Evolutionary conservation across 1,284 basidiomycete species (phyloP), one percentile per base, ranked within the genome.

Genomic region (Boletus subluridellus): DNA sequence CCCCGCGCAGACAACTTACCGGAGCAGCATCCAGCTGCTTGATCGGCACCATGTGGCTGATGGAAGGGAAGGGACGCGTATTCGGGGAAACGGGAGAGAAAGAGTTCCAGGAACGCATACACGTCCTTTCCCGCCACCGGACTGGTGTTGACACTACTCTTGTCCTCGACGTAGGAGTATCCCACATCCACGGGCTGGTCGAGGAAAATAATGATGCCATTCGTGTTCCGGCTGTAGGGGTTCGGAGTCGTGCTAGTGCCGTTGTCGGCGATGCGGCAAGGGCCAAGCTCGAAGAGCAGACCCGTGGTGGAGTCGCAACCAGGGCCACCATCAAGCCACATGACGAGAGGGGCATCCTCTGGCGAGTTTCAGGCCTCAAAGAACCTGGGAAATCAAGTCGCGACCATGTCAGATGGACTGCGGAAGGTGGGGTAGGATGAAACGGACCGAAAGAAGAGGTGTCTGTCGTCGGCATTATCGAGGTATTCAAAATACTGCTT

Each of bases 261-360:
- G 4, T 87, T 79, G 57, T 94, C 76, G 10, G 77, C 74, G 63
- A 96, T 80, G 35, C 77, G 77, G 76, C 94, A 96, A 0, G 94
- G 93, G 0, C 94, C 94, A 38, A 97, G 86, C 74, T 98, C 92
- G 63, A 94, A 86, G 35, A 94, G 77, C 17, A 94, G 79, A 21
- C 92, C 92, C 2, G 88, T 87, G 4, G 86, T 89, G n/a, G 83
- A 90, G 63, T 80, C 85, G 71, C 87, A 89, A 6, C 88, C 90
- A 15, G 91, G 90, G 6, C 91, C 91, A 49, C 93, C 93, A 67
- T 94, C 94, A 45, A 95, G 78, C 95, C 95, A 96, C 57, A 96
- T 78, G 32, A 94, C 81, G 5, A 97, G 79, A 11, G 94, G 94
- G 21, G 90, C 93, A 49, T 84, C 79, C 53, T 81, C 75, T 1